Percentiles rank a stretch among this genome's conserved stretches.
phyloP scores from a whole-genome alignment of 2,329 filamentous ascomycete species.

The Colletotrichum abscissum region DNA sequence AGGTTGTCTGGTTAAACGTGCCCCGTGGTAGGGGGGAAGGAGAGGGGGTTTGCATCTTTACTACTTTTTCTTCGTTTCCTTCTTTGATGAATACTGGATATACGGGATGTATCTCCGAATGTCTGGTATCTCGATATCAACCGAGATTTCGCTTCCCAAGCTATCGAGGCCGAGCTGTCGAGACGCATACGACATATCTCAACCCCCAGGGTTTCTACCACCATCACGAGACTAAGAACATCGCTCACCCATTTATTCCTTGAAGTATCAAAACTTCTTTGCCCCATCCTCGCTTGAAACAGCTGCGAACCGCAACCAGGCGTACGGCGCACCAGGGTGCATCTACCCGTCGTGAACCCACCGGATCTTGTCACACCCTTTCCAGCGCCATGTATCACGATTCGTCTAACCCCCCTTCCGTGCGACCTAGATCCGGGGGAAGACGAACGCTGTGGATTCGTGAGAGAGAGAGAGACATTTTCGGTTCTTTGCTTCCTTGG shows the following conservation, averaged over 20 bases:
- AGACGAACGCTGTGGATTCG: not conserved
- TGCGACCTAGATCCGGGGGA: not conserved
- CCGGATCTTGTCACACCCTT: slow-evolving; percentile 36
- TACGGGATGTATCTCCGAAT: too few relatives aligned
- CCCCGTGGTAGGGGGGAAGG: too few relatives aligned
- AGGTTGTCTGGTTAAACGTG: too few relatives aligned
- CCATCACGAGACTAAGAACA: not conserved
- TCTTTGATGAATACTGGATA: too few relatives aligned
- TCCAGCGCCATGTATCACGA: not conserved
- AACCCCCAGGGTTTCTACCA: not conserved
- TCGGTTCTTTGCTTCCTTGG: not conserved
- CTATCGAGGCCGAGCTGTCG: not conserved
- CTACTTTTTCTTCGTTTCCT: too few relatives aligned
- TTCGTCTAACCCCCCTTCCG: not conserved
- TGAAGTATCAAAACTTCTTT: not conserved
- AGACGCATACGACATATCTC: not conserved
- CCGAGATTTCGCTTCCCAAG: not conserved
- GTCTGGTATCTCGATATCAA: too few relatives aligned
- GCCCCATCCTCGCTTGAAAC: not conserved
- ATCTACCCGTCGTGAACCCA: not conserved
- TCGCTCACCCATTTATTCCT: not conserved
- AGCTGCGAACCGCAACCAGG: not conserved
- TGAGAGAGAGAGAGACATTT: not conserved
- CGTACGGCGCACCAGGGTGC: not conserved
- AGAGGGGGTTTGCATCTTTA: too few relatives aligned